These are phyloP conservation scores for Penicillium sp. DNA, from an alignment of 2,329 filamentous ascomycete species.

Conservation along the genomic window DNA sequence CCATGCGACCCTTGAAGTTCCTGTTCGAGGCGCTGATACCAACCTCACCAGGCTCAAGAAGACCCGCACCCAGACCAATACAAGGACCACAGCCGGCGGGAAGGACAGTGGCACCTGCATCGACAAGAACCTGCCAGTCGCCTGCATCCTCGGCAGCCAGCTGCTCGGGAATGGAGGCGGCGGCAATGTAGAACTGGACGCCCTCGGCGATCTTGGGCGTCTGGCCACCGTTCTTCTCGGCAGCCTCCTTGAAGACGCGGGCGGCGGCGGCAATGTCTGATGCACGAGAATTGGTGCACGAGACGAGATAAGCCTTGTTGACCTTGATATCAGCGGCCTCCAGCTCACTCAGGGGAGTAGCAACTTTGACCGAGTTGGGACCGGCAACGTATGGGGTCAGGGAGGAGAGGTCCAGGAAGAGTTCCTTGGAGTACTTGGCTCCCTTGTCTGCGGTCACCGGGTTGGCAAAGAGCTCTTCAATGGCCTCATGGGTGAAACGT, in stretches of 20 bases:
- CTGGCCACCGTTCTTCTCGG: conserved; percentile 53
- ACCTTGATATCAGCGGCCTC: conserved; percentile 68
- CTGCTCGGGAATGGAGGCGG: conserved; percentile 75
- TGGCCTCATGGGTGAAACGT: conserved; percentile 64
- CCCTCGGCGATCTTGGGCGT: conserved; percentile 65
- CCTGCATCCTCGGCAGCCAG: conserved; percentile 68
- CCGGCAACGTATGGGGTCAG: conserved; percentile 79
- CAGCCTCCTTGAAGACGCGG: conserved; percentile 74
- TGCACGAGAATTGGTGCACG: conserved; percentile 79
- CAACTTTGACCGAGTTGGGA: conserved; percentile 85
- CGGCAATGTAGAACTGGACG: conserved; percentile 84
- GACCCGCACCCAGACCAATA: conserved; percentile 74
- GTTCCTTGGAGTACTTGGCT: conserved; percentile 73
- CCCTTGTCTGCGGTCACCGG: conserved; percentile 65
- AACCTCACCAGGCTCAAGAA: conserved; percentile 78
- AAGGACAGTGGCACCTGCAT: conserved; percentile 68
- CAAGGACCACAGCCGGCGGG: conserved; percentile 76
- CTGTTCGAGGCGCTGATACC: conserved; percentile 79
- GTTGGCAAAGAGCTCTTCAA: conserved; percentile 67
- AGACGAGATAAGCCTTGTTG: conserved; percentile 80
- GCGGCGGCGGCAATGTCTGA: conserved; percentile 79
- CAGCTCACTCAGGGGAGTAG: conserved; percentile 69
- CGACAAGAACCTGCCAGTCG: conserved; percentile 76
- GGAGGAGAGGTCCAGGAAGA: conserved; percentile 76
- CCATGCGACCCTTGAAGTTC: conserved; percentile 91